Evolutionary conservation across 495 filamentous ascomycete species (phyloP).

Genomic region (Lophium mytilinum): DNA sequence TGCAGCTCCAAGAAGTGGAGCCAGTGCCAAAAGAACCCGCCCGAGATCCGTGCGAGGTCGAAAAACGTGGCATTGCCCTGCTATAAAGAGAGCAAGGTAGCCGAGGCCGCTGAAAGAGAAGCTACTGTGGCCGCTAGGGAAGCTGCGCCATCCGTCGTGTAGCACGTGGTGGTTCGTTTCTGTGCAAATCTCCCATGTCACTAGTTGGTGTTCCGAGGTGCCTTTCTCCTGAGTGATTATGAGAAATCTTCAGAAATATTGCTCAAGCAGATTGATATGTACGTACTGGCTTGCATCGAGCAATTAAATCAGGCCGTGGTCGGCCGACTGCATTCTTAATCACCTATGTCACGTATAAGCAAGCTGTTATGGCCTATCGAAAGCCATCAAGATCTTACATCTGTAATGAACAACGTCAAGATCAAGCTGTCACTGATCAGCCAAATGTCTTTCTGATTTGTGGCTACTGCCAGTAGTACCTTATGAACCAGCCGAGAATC

Average conservation of each 20-base stretch:
- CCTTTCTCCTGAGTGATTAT: constrained; percentile 13
- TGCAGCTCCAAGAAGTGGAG: constrained; percentile 69
- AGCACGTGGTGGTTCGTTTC: constrained; percentile 66
- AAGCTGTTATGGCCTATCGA: neutral
- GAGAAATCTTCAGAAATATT: neutral
- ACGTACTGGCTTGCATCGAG: constrained; percentile 66
- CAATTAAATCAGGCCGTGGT: constrained; percentile 82
- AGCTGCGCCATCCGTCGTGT: constrained; percentile 89
- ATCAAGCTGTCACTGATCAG: constrained; percentile 40
- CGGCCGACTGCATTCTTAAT: constrained; percentile 89
- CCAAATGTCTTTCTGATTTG: neutral
- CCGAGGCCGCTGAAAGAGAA: constrained; percentile 83
- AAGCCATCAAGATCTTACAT: constrained; percentile 34
- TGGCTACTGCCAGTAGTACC: constrained; percentile 24
- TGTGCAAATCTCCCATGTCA: constrained; percentile 72
- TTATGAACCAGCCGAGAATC: constrained; percentile 67
- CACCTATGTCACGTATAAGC: constrained; percentile 29
- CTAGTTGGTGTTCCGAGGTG: constrained; percentile 58
- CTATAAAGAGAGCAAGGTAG: constrained; percentile 70
- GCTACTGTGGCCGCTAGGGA: constrained; percentile 81
- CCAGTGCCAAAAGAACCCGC: constrained; percentile 46
- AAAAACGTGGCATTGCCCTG: constrained; percentile 72
- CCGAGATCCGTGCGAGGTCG: constrained; percentile 64
- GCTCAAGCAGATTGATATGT: neutral
- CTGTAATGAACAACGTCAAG: constrained; percentile 76